Percentiles rank a stretch among this genome's conserved stretches.
phyloP scores from a whole-genome alignment of 306 rosid genomes.

The Parietaria judaica region DNA sequence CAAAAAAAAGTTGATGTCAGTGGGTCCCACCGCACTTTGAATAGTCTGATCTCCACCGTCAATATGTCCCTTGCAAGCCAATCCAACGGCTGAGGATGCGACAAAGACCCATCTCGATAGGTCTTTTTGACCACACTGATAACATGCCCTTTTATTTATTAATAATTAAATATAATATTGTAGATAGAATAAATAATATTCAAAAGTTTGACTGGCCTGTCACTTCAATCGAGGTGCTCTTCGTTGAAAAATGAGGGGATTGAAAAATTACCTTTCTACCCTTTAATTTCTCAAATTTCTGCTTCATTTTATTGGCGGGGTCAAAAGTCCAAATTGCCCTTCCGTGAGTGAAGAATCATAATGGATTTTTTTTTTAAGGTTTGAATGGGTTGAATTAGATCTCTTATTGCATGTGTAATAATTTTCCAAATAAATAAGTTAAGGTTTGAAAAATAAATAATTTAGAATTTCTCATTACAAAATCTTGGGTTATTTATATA shows the following conservation, averaged over 20 bases:
- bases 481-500: not conserved
- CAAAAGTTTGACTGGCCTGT: conserved; percentile 64
- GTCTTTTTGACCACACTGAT: conserved; percentile 44
- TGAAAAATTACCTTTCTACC: conserved; percentile 20
- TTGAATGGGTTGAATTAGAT: not conserved
- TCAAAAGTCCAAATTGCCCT: conserved; percentile 20
- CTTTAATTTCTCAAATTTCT: not conserved
- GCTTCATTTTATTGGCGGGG: not conserved
- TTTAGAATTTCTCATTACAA: not conserved
- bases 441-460: not conserved
- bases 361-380: not conserved
- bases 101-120: conserved; percentile 52
- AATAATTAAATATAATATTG: not conserved
- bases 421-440: no score
- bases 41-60: conserved; percentile 17
- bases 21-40: conserved; percentile 23
- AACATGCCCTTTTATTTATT: conserved; percentile 21
- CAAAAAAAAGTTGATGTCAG: conserved; percentile 35
- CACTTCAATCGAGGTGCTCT: conserved; percentile 71
- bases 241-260: conserved; percentile 41
- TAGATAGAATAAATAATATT: conserved; percentile 16
- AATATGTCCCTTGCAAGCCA: not conserved
- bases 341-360: not conserved
- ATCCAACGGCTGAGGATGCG: conserved; percentile 23
- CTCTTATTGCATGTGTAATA: not conserved